Evolutionary conservation across 192 early-diverging fungal genomes (phyloP), one percentile per base, ranked within the genome.

Genomic region (Dimargaris xerosporica): DNA sequence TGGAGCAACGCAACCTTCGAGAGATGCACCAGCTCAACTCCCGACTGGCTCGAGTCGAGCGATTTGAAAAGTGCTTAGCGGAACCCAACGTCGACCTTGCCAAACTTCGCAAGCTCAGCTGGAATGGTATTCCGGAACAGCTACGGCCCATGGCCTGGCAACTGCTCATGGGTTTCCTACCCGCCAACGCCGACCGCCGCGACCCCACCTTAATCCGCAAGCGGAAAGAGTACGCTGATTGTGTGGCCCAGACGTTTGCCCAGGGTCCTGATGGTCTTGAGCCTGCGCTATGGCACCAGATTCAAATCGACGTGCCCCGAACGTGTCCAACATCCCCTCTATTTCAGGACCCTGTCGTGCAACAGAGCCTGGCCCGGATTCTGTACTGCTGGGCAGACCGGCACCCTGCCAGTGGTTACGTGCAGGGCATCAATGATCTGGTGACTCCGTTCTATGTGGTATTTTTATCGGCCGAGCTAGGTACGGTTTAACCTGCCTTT

Each of bases 381-480:
- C 79, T 99, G 3, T 99, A 99, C 65, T 85, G 87, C 64, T 99
- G 96, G 96, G 91, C 96, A 0, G 93, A 91, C 16, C 78, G 96
- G 26, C 96, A 99, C 62, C 96, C 96, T 9, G 96, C 96, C n/a
- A 89, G 85, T 72, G 94, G 93, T 52, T 99, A 97, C 71, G 96
- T 99, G 13, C 96, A 99, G 64, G 96, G 96, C 0, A 99, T 99
- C 66, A 97, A 99, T 74, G 96, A 99, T 66, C 75, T 99, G 29
- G 89, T 93, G 12, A 95, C 91, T 31, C 94, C 96, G 19, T 96
- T 99, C 64, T 94, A 89, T 69, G 83, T 85, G 58, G 96, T 99
- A 44, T 99, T 94, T 64, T 65, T 97, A 13, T 76, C 82, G 60
- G 59, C 68, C n/a, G 31, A 29, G 12, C 47, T 46, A 11, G 12